Percentiles rank a stretch among this genome's conserved stretches.
Evolutionary conservation across 768 basidiomycete species (phyloP).

Genomic region (Xerocomellus chrysenteron): DNA sequence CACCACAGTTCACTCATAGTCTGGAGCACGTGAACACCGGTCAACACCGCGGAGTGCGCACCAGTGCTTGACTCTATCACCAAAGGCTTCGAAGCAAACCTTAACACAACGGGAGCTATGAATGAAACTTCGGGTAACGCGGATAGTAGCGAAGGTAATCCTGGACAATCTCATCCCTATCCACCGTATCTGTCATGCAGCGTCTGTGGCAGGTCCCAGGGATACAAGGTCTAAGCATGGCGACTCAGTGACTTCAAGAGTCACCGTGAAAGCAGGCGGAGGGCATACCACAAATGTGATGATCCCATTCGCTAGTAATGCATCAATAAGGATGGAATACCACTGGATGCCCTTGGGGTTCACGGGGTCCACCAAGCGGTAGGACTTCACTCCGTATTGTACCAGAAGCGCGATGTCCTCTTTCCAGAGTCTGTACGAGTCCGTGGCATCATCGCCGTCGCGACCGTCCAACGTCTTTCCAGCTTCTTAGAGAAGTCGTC

Average conservation of each 20-base stretch:
- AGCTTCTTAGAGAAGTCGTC: constrained; percentile 65
- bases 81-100: constrained; percentile 74
- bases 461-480: constrained; percentile 70
- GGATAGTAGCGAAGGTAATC: constrained; percentile 58
- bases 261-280: background rate
- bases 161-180: constrained; percentile 64
- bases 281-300: constrained; percentile 62
- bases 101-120: constrained; percentile 15
- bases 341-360: constrained; percentile 68
- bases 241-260: background rate
- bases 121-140: background rate
- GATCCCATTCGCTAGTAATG: constrained; percentile 59
- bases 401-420: constrained; percentile 64
- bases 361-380: constrained; percentile 72
- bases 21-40: constrained; percentile 31
- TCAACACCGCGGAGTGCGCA: constrained; percentile 24
- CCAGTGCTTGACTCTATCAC: constrained; percentile 77
- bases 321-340: constrained; percentile 72
- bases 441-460: constrained; percentile 62
- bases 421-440: constrained; percentile 68
- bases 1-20: constrained; percentile 81
- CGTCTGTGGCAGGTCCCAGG: no score
- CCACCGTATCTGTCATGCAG: constrained; percentile 74
- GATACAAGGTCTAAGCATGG: constrained; percentile 57
- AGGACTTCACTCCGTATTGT: constrained; percentile 68